phyloP scores from a whole-genome alignment of 2,329 filamentous ascomycete genomes.

The Trichoderma semiorbis region DNA sequence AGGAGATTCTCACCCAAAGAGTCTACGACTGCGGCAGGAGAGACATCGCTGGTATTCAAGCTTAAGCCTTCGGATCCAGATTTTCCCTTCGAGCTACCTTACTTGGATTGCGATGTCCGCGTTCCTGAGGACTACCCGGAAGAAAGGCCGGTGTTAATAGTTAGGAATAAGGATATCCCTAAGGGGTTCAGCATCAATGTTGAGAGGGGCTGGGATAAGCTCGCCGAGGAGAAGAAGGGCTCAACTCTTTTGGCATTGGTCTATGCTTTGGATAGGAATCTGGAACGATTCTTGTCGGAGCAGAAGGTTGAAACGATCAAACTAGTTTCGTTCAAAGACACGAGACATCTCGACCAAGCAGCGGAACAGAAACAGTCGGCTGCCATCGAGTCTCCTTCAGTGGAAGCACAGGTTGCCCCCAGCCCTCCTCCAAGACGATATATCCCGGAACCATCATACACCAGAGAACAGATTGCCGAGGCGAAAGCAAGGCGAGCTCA shows the following conservation, averaged over 20 bases:
- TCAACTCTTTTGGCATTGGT: constrained; percentile 63
- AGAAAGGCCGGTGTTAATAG: constrained; percentile 54
- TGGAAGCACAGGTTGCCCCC: constrained; percentile 18
- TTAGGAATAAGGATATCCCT: constrained; percentile 67
- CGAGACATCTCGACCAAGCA: constrained; percentile 41
- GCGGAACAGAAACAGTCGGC: constrained; percentile 13
- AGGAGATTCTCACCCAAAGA: constrained; percentile 58
- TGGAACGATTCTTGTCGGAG: constrained; percentile 67
- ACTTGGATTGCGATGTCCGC: constrained; percentile 63
- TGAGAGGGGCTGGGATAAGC: constrained; percentile 66
- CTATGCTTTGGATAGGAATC: constrained; percentile 67
- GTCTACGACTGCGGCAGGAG: constrained; percentile 42
- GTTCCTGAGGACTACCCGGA: constrained; percentile 64
- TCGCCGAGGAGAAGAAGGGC: constrained; percentile 54
- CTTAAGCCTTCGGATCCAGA: constrained; percentile 75
- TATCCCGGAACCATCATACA: constrained; percentile 48
- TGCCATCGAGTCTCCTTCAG: neutral
- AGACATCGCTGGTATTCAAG: constrained; percentile 59
- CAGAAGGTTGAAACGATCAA: constrained; percentile 71
- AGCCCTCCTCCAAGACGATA: constrained; percentile 29
- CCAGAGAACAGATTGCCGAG: constrained; percentile 55
- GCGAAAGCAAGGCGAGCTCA: constrained; percentile 61
- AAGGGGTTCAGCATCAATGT: constrained; percentile 73
- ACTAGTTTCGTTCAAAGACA: constrained; percentile 59
- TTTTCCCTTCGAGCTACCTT: constrained; percentile 73